These are phyloP conservation scores for Agroathelia rolfsii DNA, from an alignment of 1,284 basidiomycete genomes.

Conservation along the genomic window DNA sequence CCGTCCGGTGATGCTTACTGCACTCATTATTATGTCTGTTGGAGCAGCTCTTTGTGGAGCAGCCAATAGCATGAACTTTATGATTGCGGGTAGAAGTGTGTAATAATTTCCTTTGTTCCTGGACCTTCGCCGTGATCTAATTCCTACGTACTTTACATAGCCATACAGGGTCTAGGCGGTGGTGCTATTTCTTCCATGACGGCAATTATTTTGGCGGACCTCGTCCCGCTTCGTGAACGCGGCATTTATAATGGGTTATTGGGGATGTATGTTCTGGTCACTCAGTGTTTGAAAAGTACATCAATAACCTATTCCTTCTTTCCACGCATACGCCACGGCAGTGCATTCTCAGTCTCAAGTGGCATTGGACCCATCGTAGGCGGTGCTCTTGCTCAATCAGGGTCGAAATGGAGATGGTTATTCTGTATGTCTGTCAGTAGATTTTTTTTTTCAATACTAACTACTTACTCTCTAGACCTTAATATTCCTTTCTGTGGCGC, in stretches of 20 bases:
- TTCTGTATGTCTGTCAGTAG: conserved; percentile 21
- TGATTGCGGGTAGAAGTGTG: conserved; percentile 30
- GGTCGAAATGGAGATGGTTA: conserved; percentile 29
- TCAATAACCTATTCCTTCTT: no score
- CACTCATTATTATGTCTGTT: conserved; percentile 30
- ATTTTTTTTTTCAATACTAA: neutral
- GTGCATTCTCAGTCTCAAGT: conserved; percentile 17
- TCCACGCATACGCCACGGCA: no score
- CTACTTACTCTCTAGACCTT: conserved; percentile 20
- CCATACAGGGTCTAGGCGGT: conserved; percentile 39
- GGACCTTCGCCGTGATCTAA: neutral
- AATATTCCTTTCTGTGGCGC: conserved; percentile 33
- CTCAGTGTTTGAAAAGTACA: conserved; percentile 15
- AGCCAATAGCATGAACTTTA: conserved; percentile 28
- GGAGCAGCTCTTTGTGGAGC: conserved; percentile 35
- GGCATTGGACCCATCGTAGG: conserved; percentile 27
- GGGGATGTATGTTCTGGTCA: conserved; percentile 15
- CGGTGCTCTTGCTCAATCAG: conserved; percentile 24
- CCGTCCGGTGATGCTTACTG: conserved; percentile 24
- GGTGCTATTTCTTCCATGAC: conserved; percentile 33
- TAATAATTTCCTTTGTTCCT: conserved; percentile 11
- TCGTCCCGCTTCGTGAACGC: conserved; percentile 31
- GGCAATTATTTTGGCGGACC: conserved; percentile 34
- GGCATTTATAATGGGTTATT: conserved; percentile 26
- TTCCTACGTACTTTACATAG: conserved; percentile 12